A percentile compares a stretch with the other conserved stretches of the same genome.
Evolutionary conservation across 169 alveolate genomes (phyloP).

Genomic region (Plasmodium chabaudi): DNA sequence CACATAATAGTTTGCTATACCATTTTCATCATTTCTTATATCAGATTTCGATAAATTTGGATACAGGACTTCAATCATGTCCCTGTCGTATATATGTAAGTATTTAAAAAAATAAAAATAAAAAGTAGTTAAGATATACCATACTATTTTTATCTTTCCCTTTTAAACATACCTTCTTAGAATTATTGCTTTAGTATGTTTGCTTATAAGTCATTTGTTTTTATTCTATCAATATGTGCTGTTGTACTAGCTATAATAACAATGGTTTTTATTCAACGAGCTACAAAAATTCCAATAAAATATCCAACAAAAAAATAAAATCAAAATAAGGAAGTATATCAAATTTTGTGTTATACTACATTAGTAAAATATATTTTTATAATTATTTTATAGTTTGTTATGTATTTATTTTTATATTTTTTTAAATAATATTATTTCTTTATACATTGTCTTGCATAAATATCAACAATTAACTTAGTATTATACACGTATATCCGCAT

Average conservation of each 20-base stretch:
- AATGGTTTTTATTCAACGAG: constrained; percentile 33
- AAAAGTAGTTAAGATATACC: background rate
- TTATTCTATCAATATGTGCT: constrained; percentile 1
- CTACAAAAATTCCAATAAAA: constrained; percentile 30
- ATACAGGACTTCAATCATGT: too few species aligned
- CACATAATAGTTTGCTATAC: background rate
- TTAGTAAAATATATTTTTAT: background rate
- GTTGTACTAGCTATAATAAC: constrained; percentile 21
- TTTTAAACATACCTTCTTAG: constrained; percentile 13
- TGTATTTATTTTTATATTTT: background rate
- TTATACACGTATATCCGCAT: too few species aligned
- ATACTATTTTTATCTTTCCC: background rate
- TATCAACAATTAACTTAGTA: too few species aligned
- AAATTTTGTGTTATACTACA: background rate
- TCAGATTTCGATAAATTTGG: background rate
- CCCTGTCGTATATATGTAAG: background rate
- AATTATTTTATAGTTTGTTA: too few species aligned
- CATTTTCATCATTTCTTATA: background rate
- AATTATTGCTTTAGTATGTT: constrained; percentile 20
- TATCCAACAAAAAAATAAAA: background rate
- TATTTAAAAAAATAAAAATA: background rate
- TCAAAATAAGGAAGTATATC: background rate
- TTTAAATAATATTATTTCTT: too few species aligned
- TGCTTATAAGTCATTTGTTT: constrained; percentile 2
- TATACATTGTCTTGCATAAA: too few species aligned